These are phyloP conservation scores for Cryptococcus sp. DNA, from an alignment of 1,284 basidiomycete species.

Conservation along the genomic window DNA sequence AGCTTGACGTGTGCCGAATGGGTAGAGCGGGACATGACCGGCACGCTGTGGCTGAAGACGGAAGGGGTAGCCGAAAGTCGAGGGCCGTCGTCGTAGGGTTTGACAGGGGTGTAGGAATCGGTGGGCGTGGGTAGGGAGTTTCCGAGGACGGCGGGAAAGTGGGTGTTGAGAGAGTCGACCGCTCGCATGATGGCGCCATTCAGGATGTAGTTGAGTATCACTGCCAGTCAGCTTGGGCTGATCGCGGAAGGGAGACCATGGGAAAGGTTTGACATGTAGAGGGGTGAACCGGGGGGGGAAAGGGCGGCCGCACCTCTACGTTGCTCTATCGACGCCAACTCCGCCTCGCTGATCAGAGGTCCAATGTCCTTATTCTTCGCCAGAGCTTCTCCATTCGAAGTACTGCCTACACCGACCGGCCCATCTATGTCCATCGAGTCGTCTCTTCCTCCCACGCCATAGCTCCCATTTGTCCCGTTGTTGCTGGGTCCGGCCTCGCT, in stretches of 20 bases:
- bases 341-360: constrained; percentile 14
- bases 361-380: constrained; percentile 4
- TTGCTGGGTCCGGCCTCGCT: constrained; percentile 7
- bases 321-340: constrained; percentile 27
- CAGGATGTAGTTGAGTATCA: constrained; percentile 37
- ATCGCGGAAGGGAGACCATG: background rate
- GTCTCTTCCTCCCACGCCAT: constrained; percentile 4
- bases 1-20: constrained; percentile 36
- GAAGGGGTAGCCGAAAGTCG: background rate
- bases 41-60: constrained; percentile 15
- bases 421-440: constrained; percentile 5
- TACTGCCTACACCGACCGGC: background rate
- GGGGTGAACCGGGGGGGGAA: background rate
- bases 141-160: constrained; percentile 36
- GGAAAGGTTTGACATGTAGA: background rate
- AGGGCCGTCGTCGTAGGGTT: background rate
- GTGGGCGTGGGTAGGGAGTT: constrained; percentile 1
- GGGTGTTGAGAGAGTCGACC: constrained; percentile 27
- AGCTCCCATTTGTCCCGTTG: constrained; percentile 5
- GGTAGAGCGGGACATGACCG: constrained; percentile 24
- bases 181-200: constrained; percentile 36
- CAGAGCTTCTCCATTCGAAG: background rate
- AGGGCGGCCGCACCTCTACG: constrained; percentile 23
- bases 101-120: background rate
- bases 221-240: constrained; percentile 11